Base-by-base conservation (phyloP, 2,329 filamentous ascomycete genomes). In the Paraphaeosphaeria minitans region DNA sequence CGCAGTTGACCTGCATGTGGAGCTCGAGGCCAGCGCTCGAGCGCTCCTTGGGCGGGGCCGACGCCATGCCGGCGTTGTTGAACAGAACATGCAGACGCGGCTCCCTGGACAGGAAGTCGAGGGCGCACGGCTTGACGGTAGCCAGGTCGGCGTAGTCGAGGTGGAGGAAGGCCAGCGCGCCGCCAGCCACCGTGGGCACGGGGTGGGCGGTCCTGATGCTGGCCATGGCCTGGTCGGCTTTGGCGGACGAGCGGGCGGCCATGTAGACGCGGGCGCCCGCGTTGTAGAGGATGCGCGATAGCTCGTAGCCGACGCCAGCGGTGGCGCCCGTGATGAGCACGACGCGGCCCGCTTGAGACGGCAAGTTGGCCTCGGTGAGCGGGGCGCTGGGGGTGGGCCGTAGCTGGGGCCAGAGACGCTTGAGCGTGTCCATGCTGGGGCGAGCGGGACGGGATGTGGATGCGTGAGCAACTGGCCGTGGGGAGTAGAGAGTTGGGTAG, bases 261-360 rank as follows among this genome's bases (percentile, higher is more conserved):
- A 85, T 70, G 68, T 85, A 86, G 27, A 87, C 80, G 0, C 75
- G 83, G 33, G 78, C 79, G 16, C n/a, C 14, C 21, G 71, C 66
- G 68, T 86, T 6, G 39, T 42, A 87, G n/a, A 87, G 76, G 8
- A 86, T 79, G 47, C 79, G 78, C 46, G 74, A 75, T 10, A 86
- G 75, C 63, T 85, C 81, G 29, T 79, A 78, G 13, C 84, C 84
- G 13, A 85, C 76, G 39, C 80, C 80, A 2, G 75, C 63, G 55
- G 78, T 76, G 37, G 77, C 80, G 21, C 81, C 81, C 0, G 75
- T 86, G 22, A 87, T 78, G 59, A 87, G 77, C 70, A 79, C 80
- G 41, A 84, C 80, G 73, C 77, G 56, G 42, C 75, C 78, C n/a
- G 16, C 14, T 16, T 42, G 39, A 6, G 39, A 42, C 14, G 39